Evolutionary conservation across 768 basidiomycete genomes (phyloP).

Genomic region (Tulasnella sp.): DNA sequence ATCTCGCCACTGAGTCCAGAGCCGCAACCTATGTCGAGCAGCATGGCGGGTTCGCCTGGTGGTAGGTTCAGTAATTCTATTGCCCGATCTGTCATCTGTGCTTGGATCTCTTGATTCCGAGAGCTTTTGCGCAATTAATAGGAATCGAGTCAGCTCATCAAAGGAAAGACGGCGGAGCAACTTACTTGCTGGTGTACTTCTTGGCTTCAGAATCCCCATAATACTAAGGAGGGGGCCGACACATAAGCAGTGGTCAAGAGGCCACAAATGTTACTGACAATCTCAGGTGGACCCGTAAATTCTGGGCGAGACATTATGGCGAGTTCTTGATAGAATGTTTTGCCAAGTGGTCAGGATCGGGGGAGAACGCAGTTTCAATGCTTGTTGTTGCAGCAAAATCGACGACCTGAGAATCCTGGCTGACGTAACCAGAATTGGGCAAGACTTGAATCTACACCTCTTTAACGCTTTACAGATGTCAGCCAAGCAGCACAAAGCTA

Average conservation of each 20-base stretch:
- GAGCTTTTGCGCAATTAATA: conserved; percentile 30
- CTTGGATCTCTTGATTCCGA: conserved; percentile 92
- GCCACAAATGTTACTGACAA: conserved; percentile 43
- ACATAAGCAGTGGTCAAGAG: conserved; percentile 3
- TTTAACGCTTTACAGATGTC: neutral
- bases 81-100: conserved; percentile 94
- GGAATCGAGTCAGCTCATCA: neutral
- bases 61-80: conserved; percentile 83
- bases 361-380: too few relatives aligned
- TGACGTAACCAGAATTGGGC: conserved; percentile 2
- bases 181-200: conserved; percentile 93
- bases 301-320: conserved; percentile 73
- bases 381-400: neutral
- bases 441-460: neutral
- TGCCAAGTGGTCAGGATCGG: neutral
- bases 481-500: conserved; percentile 67
- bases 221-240: conserved; percentile 45
- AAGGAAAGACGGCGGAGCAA: neutral
- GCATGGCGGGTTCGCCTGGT: conserved; percentile 63
- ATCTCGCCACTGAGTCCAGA: conserved; percentile 96
- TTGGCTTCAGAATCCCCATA: conserved; percentile 92
- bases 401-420: neutral
- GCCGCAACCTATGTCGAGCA: conserved; percentile 95
- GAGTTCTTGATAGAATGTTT: neutral
- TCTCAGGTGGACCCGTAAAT: conserved; percentile 79